Evolutionary conservation across 306 rosid genomes (phyloP), one percentile per base, ranked within the genome.

Genomic region (Cicer bijugum): DNA sequence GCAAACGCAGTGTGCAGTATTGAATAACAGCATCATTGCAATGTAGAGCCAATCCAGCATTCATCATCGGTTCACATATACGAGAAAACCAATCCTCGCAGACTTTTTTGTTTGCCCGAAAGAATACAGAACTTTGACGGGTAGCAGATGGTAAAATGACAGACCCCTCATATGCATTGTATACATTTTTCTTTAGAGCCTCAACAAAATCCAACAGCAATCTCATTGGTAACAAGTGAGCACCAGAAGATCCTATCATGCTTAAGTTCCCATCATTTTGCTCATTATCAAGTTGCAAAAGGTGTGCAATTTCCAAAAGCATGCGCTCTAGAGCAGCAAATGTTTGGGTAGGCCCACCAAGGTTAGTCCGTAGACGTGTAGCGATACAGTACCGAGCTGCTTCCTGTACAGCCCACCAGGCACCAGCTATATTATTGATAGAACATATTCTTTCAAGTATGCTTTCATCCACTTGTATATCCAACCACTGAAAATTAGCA

Each of bases 61-160:
- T 89, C 96, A 93, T 93, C 98, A 93, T 93, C 23, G 98, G 98
- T 78, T 93, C 98, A 84, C 97, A 90, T 69, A 93, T 93, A 58
- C 98, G 98, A 68, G 98, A 90, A 89, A 93, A 93, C 98, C 98
- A 93, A 86, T 93, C 98, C 89, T 93, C 98, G 23, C 98, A 90
- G 37, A 93, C 98, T 81, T 93, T 93, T 82, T 84, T 93, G 87
- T 93, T 93, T 16, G 98, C 98, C 65, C 98, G 88, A 80, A 93
- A 93, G 85, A 93, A 93, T 69, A 88, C 79, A 79, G 98, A 86
- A 86, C 98, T 93, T 74, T 92, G 89, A 50, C 92, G 96, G 35
- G 82, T 80, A 72, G 93, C 80, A 55, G 90, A 72, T 47, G 97
- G 92, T 81, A 93, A 85, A 80, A 85, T 88, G 75, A 84, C 87